A percentile compares a stretch with the other conserved stretches of the same genome.
Conservation (phyloP, 2,329 filamentous ascomycete genomes). For the Colletotrichum phormii region DNA sequence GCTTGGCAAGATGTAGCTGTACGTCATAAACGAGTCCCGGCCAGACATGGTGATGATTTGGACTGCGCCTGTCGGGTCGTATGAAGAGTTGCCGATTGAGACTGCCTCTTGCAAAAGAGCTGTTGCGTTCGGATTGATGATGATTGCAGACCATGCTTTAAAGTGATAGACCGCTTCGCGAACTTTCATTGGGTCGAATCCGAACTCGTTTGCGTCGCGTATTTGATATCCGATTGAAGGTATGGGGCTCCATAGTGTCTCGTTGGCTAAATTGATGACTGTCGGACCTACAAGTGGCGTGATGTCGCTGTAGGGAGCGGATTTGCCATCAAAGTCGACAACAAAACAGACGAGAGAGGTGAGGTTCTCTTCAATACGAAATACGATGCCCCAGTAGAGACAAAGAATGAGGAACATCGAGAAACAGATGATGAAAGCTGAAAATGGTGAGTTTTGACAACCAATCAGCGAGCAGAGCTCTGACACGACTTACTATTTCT, state of each 20-base stretch:
- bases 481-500: conserved; percentile 6
- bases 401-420: conserved; percentile 9
- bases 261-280: conserved; percentile 8
- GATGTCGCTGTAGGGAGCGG: not conserved
- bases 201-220: conserved; percentile 16
- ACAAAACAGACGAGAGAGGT: conserved; percentile 17
- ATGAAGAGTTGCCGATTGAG: conserved; percentile 6
- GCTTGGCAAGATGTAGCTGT: conserved; percentile 22
- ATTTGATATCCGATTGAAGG: conserved; percentile 27
- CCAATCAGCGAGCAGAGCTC: not conserved
- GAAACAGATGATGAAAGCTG: conserved; percentile 20
- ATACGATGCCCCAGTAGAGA: conserved; percentile 25
- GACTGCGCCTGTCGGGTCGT: conserved; percentile 21
- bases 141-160: conserved; percentile 19
- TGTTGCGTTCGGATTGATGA: conserved; percentile 22
- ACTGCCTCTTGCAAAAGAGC: conserved; percentile 13
- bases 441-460: not conserved
- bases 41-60: conserved; percentile 23
- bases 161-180: conserved; percentile 25
- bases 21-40: conserved; percentile 27
- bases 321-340: conserved; percentile 21
- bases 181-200: conserved; percentile 13
- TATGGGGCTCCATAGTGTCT: conserved; percentile 1
- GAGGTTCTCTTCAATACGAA: conserved; percentile 20
- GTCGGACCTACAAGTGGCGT: conserved; percentile 5